Percentiles rank a stretch among this genome's conserved stretches.
phyloP scores from a whole-genome alignment of 306 rosid genomes.

The Citrullus amarus region DNA sequence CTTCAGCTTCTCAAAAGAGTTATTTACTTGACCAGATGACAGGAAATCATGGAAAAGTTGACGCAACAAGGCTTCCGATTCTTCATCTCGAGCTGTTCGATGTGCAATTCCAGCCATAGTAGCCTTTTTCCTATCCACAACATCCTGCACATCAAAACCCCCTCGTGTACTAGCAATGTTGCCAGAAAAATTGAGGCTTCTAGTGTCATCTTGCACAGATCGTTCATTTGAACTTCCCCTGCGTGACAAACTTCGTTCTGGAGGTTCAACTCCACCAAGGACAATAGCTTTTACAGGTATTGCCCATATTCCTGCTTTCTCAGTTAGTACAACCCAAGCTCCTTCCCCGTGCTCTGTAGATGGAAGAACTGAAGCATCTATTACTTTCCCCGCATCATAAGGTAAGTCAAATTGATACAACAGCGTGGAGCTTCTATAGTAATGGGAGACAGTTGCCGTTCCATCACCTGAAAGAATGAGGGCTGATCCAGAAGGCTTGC shows the following conservation, averaged over 20 bases:
- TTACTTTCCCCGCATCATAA: constrained; percentile 91
- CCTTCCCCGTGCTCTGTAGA: constrained; percentile 73
- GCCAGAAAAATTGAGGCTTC: constrained; percentile 53
- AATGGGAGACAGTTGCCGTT: constrained; percentile 83
- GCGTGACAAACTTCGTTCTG: constrained; percentile 92
- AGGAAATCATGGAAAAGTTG: constrained; percentile 68
- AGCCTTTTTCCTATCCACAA: constrained; percentile 57
- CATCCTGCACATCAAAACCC: constrained; percentile 70
- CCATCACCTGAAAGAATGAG: constrained; percentile 89
- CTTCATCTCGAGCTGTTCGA: constrained; percentile 78
- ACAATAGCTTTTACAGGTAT: constrained; percentile 94
- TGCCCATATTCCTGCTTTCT: constrained; percentile 98
- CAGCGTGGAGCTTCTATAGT: constrained; percentile 48
- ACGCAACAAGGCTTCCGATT: constrained; percentile 75
- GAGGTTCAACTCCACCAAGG: constrained; percentile 95
- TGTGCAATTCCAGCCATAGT: constrained; percentile 42
- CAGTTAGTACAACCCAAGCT: constrained; percentile 91
- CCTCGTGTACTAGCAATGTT: constrained; percentile 61
- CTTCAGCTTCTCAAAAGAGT: constrained; percentile 64
- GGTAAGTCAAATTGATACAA: constrained; percentile 95
- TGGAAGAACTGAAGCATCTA: constrained; percentile 92
- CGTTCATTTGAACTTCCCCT: constrained; percentile 94
- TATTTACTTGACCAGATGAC: constrained; percentile 68
- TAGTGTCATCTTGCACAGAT: constrained; percentile 69
- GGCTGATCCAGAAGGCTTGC: constrained; percentile 80